phyloP scores from a whole-genome alignment of 1,284 basidiomycete species.

The Apiotrichum sp. region DNA sequence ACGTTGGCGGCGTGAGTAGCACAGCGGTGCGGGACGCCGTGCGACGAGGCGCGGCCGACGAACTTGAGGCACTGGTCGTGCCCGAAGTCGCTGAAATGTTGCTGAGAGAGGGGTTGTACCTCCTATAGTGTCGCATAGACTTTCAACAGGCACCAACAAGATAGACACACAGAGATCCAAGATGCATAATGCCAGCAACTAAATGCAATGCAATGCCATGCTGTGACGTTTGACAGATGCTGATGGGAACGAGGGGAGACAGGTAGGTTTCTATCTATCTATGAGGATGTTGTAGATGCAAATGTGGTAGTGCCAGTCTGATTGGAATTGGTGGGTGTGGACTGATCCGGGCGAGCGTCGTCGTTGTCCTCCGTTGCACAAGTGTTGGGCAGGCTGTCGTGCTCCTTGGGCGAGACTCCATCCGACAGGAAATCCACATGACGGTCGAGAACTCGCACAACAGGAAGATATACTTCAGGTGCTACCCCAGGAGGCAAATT shows the following conservation, averaged over 20 bases:
- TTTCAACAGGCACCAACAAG: too few species aligned
- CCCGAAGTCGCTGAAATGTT: conserved; percentile 10
- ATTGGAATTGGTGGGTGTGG: too few species aligned
- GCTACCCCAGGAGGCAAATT: too few species aligned
- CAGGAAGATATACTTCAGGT: too few species aligned
- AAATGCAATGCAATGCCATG: background rate
- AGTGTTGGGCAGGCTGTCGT: too few species aligned
- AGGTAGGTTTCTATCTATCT: too few species aligned
- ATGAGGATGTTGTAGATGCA: background rate
- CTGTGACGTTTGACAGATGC: background rate
- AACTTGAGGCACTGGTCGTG: conserved; percentile 5
- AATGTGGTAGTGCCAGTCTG: background rate
- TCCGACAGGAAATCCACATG: too few species aligned
- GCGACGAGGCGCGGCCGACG: background rate
- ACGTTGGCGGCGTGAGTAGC: conserved; percentile 60
- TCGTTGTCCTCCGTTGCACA: too few species aligned
- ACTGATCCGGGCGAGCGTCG: too few species aligned
- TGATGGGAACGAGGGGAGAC: background rate
- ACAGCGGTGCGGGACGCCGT: conserved; percentile 61
- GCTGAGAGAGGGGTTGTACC: conserved; percentile 9
- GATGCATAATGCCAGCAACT: background rate
- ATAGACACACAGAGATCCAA: background rate
- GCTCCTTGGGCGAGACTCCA: too few species aligned
- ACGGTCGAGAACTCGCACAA: too few species aligned
- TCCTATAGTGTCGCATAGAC: background rate